Evolutionary conservation across 129 eudicot species (phyloP), one percentile per base, ranked within the genome.

Genomic region (Daucus carota): DNA sequence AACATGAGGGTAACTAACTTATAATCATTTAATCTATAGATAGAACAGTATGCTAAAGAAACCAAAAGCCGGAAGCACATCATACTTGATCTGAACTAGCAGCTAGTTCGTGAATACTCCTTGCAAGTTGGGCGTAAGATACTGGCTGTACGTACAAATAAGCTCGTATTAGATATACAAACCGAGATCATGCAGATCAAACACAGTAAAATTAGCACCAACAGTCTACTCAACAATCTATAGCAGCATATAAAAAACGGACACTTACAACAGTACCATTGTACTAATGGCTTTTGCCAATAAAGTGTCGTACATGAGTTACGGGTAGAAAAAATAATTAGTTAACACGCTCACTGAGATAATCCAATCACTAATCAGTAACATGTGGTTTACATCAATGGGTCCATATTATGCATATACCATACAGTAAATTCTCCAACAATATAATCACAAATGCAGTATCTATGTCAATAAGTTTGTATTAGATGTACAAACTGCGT

Each of bases 41-140:
- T 24, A 24, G 24, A 57, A 57, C 65, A n/a, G 65, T 57, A 24
- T 57, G 31, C 28, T n/a, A n/a, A 43, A 67, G 42, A 57, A 85
- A 52, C 66, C 36, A 50, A 24, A 70, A 63, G 73, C 5, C 73
- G 9, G 31, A 24, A 57, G 9, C 59, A 75, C 47, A 15, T 42
- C 84, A 73, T 89, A 94, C 98, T 79, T 91, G 98, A 86, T 94
- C 98, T 12, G 97, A 94, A 42, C 93, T 83, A 73, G 98, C 97
- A 8, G 98, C 96, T 69, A 94, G 79, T 77, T 94, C 98, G 70
- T 94, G 97, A 81, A 94, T 94, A 79, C 97, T 94, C 89, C 98
- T 87, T 73, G 98, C 98, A 86, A 94, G 96, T 87, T 94, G 98
- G 70, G 97, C 97, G 87, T 94, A 94, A 46, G 98, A 94, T 70